Conservation (phyloP, 176 grass and related monocot species). For the Secale cereale region DNA sequence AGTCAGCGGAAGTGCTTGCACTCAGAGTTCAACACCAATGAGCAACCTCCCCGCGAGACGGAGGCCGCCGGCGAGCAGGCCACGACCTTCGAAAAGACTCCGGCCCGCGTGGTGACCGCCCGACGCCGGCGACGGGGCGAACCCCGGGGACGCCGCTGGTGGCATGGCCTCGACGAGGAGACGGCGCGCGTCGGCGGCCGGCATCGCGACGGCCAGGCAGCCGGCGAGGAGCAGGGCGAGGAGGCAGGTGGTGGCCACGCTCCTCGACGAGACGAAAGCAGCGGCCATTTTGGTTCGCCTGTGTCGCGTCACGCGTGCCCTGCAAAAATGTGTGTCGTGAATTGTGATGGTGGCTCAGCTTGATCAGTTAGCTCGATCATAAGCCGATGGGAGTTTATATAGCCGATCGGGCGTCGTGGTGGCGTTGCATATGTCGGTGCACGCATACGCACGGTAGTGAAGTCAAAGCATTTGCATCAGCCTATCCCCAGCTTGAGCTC, state of each 20-base stretch:
- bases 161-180: constrained; percentile 3
- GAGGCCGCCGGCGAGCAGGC: constrained; percentile 8
- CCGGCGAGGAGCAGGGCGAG: constrained; percentile 12
- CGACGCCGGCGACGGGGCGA: neutral
- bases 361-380: no score
- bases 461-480: no score
- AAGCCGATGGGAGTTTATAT: no score
- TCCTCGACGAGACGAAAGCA: neutral
- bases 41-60: constrained; percentile 33
- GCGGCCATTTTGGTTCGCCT: neutral
- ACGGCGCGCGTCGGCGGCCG: constrained; percentile 13
- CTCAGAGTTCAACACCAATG: neutral
- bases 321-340: neutral
- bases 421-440: neutral
- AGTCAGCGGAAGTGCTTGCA: neutral
- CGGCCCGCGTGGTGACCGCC: neutral
- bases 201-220: neutral
- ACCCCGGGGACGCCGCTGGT: neutral
- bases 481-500: neutral
- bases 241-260: constrained; percentile 15
- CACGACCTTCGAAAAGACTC: neutral
- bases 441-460: neutral
- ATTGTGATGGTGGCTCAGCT: no score
- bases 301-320: neutral
- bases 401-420: neutral